Evolutionary conservation across 176 grass and related monocot genomes (phyloP), one percentile per base, ranked within the genome.

Genomic region (Carex pumila): DNA sequence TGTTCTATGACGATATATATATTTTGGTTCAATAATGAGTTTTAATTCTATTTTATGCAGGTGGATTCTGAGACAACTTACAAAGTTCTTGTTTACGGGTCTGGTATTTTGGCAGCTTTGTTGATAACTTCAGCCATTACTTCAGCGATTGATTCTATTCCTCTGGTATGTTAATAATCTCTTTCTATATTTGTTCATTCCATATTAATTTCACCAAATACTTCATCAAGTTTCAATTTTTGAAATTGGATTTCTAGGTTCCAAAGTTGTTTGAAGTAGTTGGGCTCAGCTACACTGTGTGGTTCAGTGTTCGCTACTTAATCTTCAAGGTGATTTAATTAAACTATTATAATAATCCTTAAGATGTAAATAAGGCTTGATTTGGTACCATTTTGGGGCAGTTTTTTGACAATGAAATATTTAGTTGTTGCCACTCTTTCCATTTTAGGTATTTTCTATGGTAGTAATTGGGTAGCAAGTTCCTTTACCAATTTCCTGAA

Each of bases 221-320:
- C 4, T 21, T 32, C 9, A 25, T 31, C 0, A 85, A 60, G 6
- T 56, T 19, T 12, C 0, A 68, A 61, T 74, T 19, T 41, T 21
- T 54, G 39, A 6, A 71, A 81, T 18, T 79, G 18, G 10, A 85
- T 49, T 58, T 14, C 18, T 87, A 99, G 93, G 85, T 95, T 88
- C 96, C 93, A 58, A 89, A 95, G 79, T 85, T 95, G 71, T 90
- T 99, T 89, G 91, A 95, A 94, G 89, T 95, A 45, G 84, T 95
- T 15, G 96, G 96, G 56, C 93, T 99, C 49, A 88, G 88, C 62
- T 99, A 93, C 86, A 95, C 93, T 2, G 34, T 93, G 72, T 99
- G 96, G 96, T 99, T 99, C 85, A 89, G 85, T 54, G 89, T 88
- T 3, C 85, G 96, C 62, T 94, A 95, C 86, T 77, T 99, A 13